Conservation (phyloP, 148 eudicot genomes). For the Camellia sinensis region DNA sequence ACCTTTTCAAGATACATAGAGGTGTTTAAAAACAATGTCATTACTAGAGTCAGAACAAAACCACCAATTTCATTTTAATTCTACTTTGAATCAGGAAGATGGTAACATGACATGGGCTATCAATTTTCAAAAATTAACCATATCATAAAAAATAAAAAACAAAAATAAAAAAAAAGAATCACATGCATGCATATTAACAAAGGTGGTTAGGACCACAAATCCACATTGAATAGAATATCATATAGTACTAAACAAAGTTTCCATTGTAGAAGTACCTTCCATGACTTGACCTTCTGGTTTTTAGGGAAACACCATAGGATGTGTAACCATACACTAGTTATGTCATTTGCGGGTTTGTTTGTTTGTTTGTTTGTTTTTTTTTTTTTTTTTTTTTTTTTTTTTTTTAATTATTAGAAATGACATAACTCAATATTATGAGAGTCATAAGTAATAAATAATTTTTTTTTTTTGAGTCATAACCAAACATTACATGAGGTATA, state of each 20-base stretch:
- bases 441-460: too few species aligned
- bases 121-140: not conserved
- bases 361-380: too few species aligned
- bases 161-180: not conserved
- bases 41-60: not conserved
- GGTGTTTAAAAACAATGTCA: too few species aligned
- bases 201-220: constrained; percentile 16
- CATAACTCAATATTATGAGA: too few species aligned
- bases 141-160: not conserved
- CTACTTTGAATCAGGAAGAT: constrained; percentile 5
- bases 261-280: constrained; percentile 3
- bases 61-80: not conserved
- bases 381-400: too few species aligned
- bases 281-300: not conserved
- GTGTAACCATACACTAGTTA: too few species aligned
- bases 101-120: not conserved
- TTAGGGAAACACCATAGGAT: too few species aligned
- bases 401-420: too few species aligned
- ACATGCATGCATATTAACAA: constrained; percentile 4
- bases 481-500: too few species aligned
- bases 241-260: not conserved
- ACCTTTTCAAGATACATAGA: too few species aligned
- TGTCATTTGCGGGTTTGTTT: not conserved
- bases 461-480: too few species aligned
- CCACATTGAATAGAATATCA: not conserved